Base-by-base conservation (phyloP, 495 filamentous ascomycete genomes). In the Penicillium daleae region DNA sequence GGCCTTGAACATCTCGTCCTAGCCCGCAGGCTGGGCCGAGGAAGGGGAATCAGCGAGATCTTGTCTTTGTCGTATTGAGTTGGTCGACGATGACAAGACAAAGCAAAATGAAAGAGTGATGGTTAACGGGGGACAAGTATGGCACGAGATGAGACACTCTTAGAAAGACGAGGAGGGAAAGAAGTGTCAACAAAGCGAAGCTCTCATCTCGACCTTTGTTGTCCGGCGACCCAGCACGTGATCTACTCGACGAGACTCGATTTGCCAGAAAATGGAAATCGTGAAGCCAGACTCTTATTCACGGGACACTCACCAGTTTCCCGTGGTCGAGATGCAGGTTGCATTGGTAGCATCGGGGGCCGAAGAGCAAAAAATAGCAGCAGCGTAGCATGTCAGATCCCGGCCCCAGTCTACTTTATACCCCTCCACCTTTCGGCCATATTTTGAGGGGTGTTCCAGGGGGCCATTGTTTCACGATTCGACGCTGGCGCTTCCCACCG, bases 311-410 rank as follows among this genome's bases (percentile, higher is more conserved):
- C n/a, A 46, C 9, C 42, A 46, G 8, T 2, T 15, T 15, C 6
- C 32, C 5, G 26, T 22, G 5, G 24, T 13, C 32, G 52, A 27
- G 27, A 52, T 52, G 49, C 49, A 32, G 26, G 49, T 32, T 52
- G 49, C 49, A 39, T 39, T 15, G 40, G 40, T 46, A 22, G 19
- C 40, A 54, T 54, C 24, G 37, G 19, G 35, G 35, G 21, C 49
- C 21, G 48, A 35, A 54, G 26, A 46, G 64, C 39, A 50, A 71
- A 76, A 71, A 76, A 72, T 10, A 74, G 49, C 21, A 37, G 65
- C 71, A 56, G 65, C 71, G 53, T 31, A 37, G 76, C 70, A 44
- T 69, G 39, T 54, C 56, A 54, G 61, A 63, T 24, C 40, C 56
- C 15, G 39, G 51, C 51, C 51, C 51, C 31, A 17, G 32, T 13